These are phyloP conservation scores for Diaporthe eres DNA, from an alignment of 2,329 filamentous ascomycete genomes.

Conservation along the genomic window DNA sequence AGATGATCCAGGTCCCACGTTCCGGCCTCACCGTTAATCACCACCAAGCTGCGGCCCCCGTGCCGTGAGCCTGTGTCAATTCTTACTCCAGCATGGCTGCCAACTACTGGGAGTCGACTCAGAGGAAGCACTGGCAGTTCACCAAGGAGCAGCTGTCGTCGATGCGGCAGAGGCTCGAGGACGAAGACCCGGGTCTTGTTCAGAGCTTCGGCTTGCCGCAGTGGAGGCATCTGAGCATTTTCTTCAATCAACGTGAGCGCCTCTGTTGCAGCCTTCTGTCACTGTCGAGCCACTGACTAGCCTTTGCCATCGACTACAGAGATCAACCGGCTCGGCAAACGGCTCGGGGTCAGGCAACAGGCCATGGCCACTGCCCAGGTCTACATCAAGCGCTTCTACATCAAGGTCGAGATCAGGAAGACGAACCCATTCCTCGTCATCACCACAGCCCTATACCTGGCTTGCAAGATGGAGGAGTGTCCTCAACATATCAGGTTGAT, in stretches of 20 bases:
- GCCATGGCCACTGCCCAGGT: constrained; percentile 94
- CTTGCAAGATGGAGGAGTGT: constrained; percentile 98
- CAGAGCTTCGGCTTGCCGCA: constrained; percentile 88
- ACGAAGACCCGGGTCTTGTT: constrained; percentile 80
- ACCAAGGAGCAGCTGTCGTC: constrained; percentile 83
- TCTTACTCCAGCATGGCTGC: constrained; percentile 77
- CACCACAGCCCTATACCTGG: constrained; percentile 93
- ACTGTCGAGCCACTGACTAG: constrained; percentile 16
- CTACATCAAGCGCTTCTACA: constrained; percentile 95
- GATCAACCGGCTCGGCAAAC: constrained; percentile 85
- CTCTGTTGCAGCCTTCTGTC: constrained; percentile 16
- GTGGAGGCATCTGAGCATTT: constrained; percentile 86
- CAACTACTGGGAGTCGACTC: constrained; percentile 97
- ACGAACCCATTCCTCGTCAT: constrained; percentile 95
- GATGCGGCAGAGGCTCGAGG: constrained; percentile 82
- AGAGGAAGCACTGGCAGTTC: constrained; percentile 92
- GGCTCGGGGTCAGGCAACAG: constrained; percentile 89
- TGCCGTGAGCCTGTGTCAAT: constrained; percentile 42
- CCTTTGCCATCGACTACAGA: constrained; percentile 62
- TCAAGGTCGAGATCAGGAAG: constrained; percentile 88
- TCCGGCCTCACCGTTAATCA: background rate
- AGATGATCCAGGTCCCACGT: background rate
- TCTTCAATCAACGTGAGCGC: constrained; percentile 86
- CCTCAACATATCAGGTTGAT: constrained; percentile 96
- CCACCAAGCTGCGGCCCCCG: constrained; percentile 31